phyloP scores from a whole-genome alignment of 441 rosid genomes.

The Cnidoscolus chayamansa region DNA sequence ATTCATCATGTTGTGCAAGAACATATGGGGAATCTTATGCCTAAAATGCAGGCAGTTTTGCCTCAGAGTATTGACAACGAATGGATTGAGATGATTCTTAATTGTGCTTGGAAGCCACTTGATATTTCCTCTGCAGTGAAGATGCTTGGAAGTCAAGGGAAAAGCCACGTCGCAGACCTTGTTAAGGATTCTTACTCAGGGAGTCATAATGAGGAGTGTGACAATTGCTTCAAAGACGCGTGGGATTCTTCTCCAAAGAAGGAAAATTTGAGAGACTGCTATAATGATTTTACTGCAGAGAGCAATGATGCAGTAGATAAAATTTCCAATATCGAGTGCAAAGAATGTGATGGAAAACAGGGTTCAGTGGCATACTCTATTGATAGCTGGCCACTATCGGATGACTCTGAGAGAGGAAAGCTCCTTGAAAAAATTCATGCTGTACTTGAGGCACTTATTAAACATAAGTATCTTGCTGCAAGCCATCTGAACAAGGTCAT shows the following conservation, averaged over 20 bases:
- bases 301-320: slow-evolving; percentile 33
- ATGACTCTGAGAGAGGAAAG: slow-evolving; percentile 71
- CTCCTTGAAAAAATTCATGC: slow-evolving; percentile 70
- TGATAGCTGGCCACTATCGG: slow-evolving; percentile 68
- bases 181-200: slow-evolving; percentile 39
- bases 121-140: slow-evolving; percentile 61
- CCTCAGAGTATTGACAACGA: slow-evolving; percentile 66
- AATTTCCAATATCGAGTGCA: slow-evolving; percentile 29
- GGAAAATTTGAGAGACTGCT: slow-evolving; percentile 43
- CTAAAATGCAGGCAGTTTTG: slow-evolving; percentile 66
- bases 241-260: slow-evolving; percentile 74
- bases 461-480: slow-evolving; percentile 65
- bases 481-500: slow-evolving; percentile 78
- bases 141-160: slow-evolving; percentile 49
- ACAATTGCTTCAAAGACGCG: slow-evolving; percentile 73
- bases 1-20: slow-evolving; percentile 76
- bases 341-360: slow-evolving; percentile 43
- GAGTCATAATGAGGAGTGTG: slow-evolving; percentile 44
- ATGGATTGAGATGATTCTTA: slow-evolving; percentile 71
- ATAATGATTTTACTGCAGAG: slow-evolving; percentile 31
- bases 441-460: slow-evolving; percentile 60
- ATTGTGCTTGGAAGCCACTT: slow-evolving; percentile 76
- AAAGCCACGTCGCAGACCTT: slow-evolving; percentile 38
- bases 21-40: slow-evolving; percentile 70
- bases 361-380: slow-evolving; percentile 31